These are phyloP conservation scores for Aspergillus amoenus DNA, from an alignment of 2,329 filamentous ascomycete genomes.

Conservation along the genomic window DNA sequence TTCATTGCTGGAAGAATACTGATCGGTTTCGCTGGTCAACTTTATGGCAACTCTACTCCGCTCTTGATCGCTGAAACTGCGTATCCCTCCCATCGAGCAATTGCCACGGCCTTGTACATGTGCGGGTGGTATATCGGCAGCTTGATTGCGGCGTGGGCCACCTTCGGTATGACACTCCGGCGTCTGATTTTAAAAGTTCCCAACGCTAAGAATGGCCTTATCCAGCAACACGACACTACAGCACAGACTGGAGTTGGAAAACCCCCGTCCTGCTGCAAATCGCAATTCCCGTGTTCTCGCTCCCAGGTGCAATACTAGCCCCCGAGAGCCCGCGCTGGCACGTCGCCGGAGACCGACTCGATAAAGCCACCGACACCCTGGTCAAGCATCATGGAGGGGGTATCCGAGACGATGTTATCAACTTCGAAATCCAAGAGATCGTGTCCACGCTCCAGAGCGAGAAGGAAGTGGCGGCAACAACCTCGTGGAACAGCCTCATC, in stretches of 20 bases:
- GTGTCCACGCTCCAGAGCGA: constrained; percentile 61
- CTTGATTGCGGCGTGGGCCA: constrained; percentile 2
- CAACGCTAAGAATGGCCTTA: too few species aligned
- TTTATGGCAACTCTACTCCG: not conserved
- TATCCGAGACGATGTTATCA: too few species aligned
- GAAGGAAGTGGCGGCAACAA: constrained; percentile 52
- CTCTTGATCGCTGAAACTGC: not conserved
- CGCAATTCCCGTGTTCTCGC: constrained; percentile 40
- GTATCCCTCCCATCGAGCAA: not conserved
- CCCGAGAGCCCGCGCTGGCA: constrained; percentile 68
- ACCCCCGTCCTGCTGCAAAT: constrained; percentile 65
- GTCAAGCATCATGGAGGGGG: constrained; percentile 65
- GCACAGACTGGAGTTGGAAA: constrained; percentile 61
- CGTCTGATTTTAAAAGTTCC: too few species aligned
- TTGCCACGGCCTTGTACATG: not conserved
- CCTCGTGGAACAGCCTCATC: constrained; percentile 53
- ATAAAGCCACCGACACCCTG: constrained; percentile 62
- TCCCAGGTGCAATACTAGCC: constrained; percentile 30
- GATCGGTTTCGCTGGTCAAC: not conserved
- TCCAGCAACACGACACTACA: constrained; percentile 26
- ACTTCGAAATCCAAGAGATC: too few species aligned
- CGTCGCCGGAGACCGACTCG: constrained; percentile 61
- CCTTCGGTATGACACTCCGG: constrained; percentile 29
- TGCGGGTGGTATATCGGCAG: not conserved
- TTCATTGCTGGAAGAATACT: not conserved